Conservation (phyloP, 495 filamentous ascomycete genomes). For the Aspergillus sclerotiicarbonarius region DNA sequence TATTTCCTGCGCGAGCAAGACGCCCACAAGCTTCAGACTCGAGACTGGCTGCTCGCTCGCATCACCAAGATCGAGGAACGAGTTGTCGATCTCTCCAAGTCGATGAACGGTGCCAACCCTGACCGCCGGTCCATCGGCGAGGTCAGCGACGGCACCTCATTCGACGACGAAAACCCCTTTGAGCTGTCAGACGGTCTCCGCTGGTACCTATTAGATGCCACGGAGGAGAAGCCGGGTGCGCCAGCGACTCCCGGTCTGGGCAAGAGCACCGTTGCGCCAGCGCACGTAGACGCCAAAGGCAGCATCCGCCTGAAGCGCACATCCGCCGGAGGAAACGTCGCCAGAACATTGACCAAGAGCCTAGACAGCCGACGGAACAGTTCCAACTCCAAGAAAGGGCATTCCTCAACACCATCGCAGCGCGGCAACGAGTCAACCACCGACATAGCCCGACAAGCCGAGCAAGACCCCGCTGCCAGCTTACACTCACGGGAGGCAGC, state of each 20-base stretch:
- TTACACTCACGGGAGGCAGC: conserved; percentile 36
- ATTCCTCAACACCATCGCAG: conserved; percentile 29
- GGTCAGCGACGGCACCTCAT: conserved; percentile 55
- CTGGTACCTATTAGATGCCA: conserved; percentile 93
- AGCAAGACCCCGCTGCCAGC: conserved; percentile 26
- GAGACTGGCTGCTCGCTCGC: conserved; percentile 93
- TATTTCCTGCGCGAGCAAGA: conserved; percentile 96
- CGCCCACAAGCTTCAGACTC: conserved; percentile 70
- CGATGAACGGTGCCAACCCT: conserved; percentile 55
- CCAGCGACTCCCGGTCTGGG: conserved; percentile 84
- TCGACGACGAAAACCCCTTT: conserved; percentile 97
- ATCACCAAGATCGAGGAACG: conserved; percentile 91
- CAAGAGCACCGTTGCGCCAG: conserved; percentile 87
- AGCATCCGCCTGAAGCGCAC: conserved; percentile 60
- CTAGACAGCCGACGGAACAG: conserved; percentile 89
- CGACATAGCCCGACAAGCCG: conserved; percentile 38
- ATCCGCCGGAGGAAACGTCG: conserved; percentile 55
- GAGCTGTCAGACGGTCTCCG: conserved; percentile 92
- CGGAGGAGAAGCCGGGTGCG: conserved; percentile 92
- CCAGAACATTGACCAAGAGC: conserved; percentile 78
- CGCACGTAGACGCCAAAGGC: conserved; percentile 79
- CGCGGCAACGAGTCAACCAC: conserved; percentile 35
- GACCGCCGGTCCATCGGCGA: conserved; percentile 55
- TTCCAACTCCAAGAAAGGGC: conserved; percentile 70
- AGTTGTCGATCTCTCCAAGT: conserved; percentile 86